Evolutionary conservation across 371 early-diverging fungal genomes (phyloP).

Genomic region (Circinella umbellata): DNA sequence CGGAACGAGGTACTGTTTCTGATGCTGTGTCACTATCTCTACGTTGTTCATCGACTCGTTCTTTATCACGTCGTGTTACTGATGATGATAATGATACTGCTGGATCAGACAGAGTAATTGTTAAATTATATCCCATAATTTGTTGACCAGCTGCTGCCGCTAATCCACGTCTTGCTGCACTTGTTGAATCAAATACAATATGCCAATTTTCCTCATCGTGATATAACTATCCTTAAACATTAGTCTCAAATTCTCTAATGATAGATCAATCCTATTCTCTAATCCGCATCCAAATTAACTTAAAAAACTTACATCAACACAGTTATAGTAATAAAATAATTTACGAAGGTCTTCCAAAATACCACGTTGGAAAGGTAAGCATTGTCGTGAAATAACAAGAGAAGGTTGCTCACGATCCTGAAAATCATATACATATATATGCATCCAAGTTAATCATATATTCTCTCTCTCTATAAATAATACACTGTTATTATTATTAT

Average conservation of each 20-base stretch:
- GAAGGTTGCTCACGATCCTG: conserved; percentile 33
- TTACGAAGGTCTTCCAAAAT: conserved; percentile 52
- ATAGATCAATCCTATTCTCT: too few species aligned
- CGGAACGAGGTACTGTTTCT: background rate
- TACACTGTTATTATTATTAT: background rate
- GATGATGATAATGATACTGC: background rate
- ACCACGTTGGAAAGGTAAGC: conserved; percentile 57
- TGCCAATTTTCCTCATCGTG: conserved; percentile 65
- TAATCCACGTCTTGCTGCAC: conserved; percentile 55
- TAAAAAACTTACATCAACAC: conserved; percentile 34
- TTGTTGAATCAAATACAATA: conserved; percentile 58
- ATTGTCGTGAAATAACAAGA: conserved; percentile 57
- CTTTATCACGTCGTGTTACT: background rate
- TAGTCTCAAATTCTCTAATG: too few species aligned
- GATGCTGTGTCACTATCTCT: background rate
- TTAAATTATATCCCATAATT: conserved; percentile 49
- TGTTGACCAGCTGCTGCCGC: conserved; percentile 47
- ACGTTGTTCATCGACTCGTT: background rate
- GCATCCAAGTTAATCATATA: background rate
- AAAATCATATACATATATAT: background rate
- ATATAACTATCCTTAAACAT: conserved; percentile 13
- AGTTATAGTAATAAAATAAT: conserved; percentile 41
- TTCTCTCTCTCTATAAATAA: background rate
- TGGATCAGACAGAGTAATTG: conserved; percentile 43
- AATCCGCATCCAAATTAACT: too few species aligned